Evolutionary conservation across 257 asterid genomes (phyloP).

Genomic region (Cinchona pubescens): DNA sequence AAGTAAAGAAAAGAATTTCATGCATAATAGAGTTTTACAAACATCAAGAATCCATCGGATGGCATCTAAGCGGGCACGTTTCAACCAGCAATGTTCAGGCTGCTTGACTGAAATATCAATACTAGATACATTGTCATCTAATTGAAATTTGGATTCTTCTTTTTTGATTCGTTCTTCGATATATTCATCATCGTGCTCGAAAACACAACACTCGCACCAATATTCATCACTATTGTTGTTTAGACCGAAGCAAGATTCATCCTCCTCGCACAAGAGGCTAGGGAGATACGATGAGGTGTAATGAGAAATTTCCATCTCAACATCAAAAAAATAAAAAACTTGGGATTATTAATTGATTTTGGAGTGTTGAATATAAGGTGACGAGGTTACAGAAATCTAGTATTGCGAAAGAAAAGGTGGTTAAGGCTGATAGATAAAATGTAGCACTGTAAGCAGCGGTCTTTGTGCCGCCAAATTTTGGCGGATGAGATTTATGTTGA

Average conservation of each 20-base stretch:
- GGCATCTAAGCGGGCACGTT: conserved; percentile 36
- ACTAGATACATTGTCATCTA: background rate
- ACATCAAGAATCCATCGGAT: conserved; percentile 49
- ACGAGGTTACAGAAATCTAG: conserved; percentile 30
- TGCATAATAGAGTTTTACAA: conserved; percentile 1
- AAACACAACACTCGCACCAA: conserved; percentile 15
- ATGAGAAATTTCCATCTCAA: conserved; percentile 23
- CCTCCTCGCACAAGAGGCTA: conserved; percentile 41
- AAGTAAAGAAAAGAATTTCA: background rate
- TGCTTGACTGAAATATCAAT: background rate
- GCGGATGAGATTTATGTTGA: conserved; percentile 19
- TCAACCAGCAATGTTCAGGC: conserved; percentile 14
- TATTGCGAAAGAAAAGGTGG: conserved; percentile 14
- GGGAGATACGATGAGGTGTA: conserved; percentile 19
- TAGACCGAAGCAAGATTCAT: conserved; percentile 20
- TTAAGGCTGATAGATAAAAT: background rate
- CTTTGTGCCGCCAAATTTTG: conserved; percentile 44
- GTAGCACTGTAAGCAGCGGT: conserved; percentile 13
- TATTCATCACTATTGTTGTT: conserved; percentile 8
- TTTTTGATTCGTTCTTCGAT: conserved; percentile 21
- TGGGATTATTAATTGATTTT: background rate
- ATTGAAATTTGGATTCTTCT: conserved; percentile 26
- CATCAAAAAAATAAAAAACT: background rate
- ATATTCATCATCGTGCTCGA: conserved; percentile 33
- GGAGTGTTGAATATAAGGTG: background rate